Evolutionary conservation across 306 rosid species (phyloP).

Genomic region (Cucurbita maxima): DNA sequence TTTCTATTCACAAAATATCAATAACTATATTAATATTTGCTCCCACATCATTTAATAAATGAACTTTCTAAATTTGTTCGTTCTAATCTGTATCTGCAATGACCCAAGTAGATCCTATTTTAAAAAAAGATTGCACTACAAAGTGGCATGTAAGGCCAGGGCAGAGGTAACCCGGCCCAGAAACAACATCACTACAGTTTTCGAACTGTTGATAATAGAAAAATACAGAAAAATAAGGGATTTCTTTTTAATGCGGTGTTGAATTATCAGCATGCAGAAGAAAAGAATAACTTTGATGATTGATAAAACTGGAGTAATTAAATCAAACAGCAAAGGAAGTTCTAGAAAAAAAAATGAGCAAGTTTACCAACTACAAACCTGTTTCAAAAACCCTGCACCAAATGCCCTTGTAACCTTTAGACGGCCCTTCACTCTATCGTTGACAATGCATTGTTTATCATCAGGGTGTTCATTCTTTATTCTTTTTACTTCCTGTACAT

Average conservation of each 20-base stretch:
- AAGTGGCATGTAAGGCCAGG: background rate
- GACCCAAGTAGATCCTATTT: background rate
- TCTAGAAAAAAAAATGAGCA: background rate
- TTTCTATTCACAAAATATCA: background rate
- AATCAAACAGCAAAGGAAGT: constrained; percentile 9
- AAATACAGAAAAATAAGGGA: too few relatives aligned
- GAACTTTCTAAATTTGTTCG: background rate
- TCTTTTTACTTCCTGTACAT: constrained; percentile 74
- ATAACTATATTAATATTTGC: background rate
- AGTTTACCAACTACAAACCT: constrained; percentile 34
- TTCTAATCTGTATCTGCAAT: background rate
- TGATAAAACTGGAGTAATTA: background rate
- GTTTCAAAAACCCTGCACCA: constrained; percentile 95
- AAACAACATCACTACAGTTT: background rate
- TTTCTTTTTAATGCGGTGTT: background rate
- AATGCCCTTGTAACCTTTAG: constrained; percentile 96
- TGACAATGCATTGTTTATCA: constrained; percentile 72
- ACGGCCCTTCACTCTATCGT: constrained; percentile 90
- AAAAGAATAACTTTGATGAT: background rate
- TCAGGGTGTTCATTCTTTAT: constrained; percentile 91
- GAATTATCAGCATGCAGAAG: background rate
- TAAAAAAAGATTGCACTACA: background rate
- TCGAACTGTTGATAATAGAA: background rate
- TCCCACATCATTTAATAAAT: background rate
- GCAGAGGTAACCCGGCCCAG: background rate